phyloP scores from a whole-genome alignment of 2,329 filamentous ascomycete species.

The Hypoxylon sp. region DNA sequence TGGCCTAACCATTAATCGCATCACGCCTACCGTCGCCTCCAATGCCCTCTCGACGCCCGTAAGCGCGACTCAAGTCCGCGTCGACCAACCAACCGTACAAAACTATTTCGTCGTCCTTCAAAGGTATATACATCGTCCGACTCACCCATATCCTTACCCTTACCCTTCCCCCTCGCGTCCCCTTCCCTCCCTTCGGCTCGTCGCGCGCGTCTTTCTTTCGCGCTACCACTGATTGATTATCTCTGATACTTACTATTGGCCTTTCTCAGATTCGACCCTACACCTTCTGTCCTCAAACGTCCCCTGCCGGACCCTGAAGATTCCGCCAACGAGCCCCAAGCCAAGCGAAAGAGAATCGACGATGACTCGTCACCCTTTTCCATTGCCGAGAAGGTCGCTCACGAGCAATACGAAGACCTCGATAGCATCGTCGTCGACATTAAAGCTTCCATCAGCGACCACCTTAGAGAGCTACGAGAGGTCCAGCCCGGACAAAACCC shows the following conservation, averaged over 20 bases:
- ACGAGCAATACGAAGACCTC: constrained; percentile 64
- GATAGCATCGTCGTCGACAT: constrained; percentile 71
- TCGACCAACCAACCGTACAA: constrained; percentile 38
- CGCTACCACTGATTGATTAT: constrained; percentile 40
- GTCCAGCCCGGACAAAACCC: constrained; percentile 34
- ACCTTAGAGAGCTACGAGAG: constrained; percentile 55
- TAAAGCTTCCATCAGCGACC: constrained; percentile 56
- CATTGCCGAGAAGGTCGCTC: constrained; percentile 62
- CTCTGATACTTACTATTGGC: constrained; percentile 22
- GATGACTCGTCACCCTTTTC: constrained; percentile 51
- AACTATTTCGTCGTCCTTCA: constrained; percentile 44
- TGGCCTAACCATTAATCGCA: constrained; percentile 23
- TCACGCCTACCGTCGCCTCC: constrained; percentile 14
- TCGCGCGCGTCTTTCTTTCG: background rate
- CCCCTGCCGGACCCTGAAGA: constrained; percentile 55
- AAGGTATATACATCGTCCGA: constrained; percentile 36
- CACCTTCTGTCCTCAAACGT: constrained; percentile 63
- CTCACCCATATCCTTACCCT: background rate
- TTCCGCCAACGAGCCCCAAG: constrained; percentile 59
- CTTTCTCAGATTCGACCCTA: constrained; percentile 59
- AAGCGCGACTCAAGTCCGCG: constrained; percentile 34
- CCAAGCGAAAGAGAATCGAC: constrained; percentile 68
- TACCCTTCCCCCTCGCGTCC: background rate
- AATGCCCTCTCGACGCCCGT: constrained; percentile 6
- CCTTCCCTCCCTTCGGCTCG: background rate